Conservation (phyloP, 345 rosid species). For the Firmiana major region DNA sequence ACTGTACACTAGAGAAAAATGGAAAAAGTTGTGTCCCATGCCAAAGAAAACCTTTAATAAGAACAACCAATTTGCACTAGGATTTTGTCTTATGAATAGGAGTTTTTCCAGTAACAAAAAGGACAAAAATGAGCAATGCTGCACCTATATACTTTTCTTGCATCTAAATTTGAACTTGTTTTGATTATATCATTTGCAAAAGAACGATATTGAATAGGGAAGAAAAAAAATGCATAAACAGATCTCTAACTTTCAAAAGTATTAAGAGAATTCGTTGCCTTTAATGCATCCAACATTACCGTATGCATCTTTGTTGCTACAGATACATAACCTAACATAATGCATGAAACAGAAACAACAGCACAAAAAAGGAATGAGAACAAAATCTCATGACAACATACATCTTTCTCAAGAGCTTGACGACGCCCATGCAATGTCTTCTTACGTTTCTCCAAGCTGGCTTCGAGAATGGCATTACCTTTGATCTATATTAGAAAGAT, state of each 20-base stretch:
- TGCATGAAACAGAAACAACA: background rate
- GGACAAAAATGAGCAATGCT: background rate
- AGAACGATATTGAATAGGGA: background rate
- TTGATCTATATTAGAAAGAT: conserved; percentile 44
- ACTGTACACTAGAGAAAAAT: background rate
- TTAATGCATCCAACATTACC: conserved; percentile 1
- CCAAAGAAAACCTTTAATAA: background rate
- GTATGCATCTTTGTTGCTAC: background rate
- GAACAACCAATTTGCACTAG: background rate
- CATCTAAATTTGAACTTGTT: background rate
- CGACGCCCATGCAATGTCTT: conserved; percentile 61
- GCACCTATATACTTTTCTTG: background rate
- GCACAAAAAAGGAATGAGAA: background rate
- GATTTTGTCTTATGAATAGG: background rate
- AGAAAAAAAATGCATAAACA: background rate
- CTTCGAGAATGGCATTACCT: conserved; percentile 57
- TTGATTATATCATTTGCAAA: background rate
- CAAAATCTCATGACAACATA: conserved; percentile 23
- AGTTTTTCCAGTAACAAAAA: background rate
- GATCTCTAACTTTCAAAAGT: background rate
- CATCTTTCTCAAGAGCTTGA: conserved; percentile 68
- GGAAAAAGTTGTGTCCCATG: background rate
- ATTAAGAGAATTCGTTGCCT: background rate
- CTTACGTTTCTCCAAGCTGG: conserved; percentile 59
- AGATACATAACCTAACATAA: background rate